Base-by-base conservation (phyloP, 2,329 filamentous ascomycete species). In the Botryotinia convoluta region DNA sequence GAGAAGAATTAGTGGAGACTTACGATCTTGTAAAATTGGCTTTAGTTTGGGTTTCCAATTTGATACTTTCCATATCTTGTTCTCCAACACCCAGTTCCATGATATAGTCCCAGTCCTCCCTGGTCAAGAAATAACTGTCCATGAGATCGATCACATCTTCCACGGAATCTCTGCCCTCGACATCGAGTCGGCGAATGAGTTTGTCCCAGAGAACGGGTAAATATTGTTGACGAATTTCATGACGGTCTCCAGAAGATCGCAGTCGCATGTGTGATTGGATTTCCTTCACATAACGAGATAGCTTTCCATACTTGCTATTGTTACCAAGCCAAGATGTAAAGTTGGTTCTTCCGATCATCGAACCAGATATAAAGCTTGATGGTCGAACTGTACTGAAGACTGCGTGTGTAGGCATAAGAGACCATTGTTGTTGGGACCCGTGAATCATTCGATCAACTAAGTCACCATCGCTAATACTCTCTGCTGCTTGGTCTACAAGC, bases 391-490 rank as follows among this genome's bases (percentile, higher is more conserved):
- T 97, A 80, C 95, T 97, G 84, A 98, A 98, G 57, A 98, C 88
- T 39, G 95, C 96, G 82, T 99, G 96, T 1, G 93, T 92, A 22
- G 96, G 96, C 96, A 99, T 99, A 75, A 99, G 84, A 80, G 93
- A 96, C 96, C 96, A 99, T 75, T 99, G 96, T 81, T 99, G 96
- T 81, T 99, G 96, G 62, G 94, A 93, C 39, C 96, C 96, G 82
- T 99, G 96, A 74, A 99, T 99, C 95, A 99, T 98, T 70, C 94
- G 89, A 82, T 99, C 96, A 3, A 98, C 93, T 51, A 99, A 85
- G 81, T 99, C 96, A 74, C 96, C 96, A 80, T 99, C 96, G 79
- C 94, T 98, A 83, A 99, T 99, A 80, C 95, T 98, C 80, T 97
- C 92, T 5, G 96, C 95, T 5, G 96, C 96, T 78, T 93, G 89